Evolutionary conservation across 1,284 basidiomycete species (phyloP), one percentile per base, ranked within the genome.

Genomic region (Cryptococcus maquisensis): DNA sequence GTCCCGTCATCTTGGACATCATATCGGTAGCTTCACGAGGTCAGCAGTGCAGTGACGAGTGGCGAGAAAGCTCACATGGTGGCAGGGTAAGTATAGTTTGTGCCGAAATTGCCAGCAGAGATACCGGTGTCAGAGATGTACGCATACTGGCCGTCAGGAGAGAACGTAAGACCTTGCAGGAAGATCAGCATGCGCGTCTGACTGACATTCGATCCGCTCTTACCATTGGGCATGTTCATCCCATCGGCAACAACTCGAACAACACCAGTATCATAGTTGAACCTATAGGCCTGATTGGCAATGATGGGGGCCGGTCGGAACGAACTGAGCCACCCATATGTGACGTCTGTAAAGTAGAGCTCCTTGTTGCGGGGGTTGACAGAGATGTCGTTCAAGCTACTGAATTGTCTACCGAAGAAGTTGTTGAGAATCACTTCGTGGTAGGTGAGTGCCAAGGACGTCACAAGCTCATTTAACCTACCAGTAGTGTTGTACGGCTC

Each of bases 381-480:
- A 64, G 86, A 87, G 54, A 86, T 77, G 66, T 91, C 88, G 69
- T 90, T 89, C 50, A 89, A 73, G 1, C 86, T 86, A 74, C 87
- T 88, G 77, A 90, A 91, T 65, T 89, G 86, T 9, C 86, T 78
- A 3, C 88, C 88, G 63, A 81, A 86, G 67, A 79, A 85, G 72
- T 86, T 88, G 76, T 87, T 83, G 52, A 87, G 67, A 16, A 86
- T 64, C 41, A 86, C 81, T 20, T 49, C 1, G 35, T 15, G 10
- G 44, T 24, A 6, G 9, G 51, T 46, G 4, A 18, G 18, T 42
- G 12, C 2, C 12, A 23, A 12, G 28, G n/a, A 18, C 10, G 6
- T 37, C 18, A 21, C 9, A 28, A 39, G 5, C 39, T 26, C 26
- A 46, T 35, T 15, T 24, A 9, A 56, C 68, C 56, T 28, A 72